phyloP scores from a whole-genome alignment of 768 basidiomycete species.

The Kockovaella imperatae region DNA sequence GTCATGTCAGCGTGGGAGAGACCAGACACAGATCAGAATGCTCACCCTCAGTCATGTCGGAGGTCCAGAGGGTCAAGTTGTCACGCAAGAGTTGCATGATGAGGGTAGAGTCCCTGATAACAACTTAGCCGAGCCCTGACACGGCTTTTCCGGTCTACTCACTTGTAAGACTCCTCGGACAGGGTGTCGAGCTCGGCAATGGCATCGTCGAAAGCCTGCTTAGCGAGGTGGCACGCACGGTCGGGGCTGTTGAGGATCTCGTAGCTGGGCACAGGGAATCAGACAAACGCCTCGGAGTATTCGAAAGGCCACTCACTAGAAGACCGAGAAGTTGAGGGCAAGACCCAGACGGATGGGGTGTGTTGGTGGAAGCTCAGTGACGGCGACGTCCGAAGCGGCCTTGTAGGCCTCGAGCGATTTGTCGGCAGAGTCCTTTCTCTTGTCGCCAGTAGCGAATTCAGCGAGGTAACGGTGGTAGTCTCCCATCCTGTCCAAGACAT shows the following conservation, averaged over 20 bases:
- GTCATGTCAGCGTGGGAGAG: neutral
- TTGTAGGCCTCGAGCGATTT: slow-evolving; percentile 89
- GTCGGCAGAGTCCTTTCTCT: slow-evolving; percentile 93
- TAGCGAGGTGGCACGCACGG: slow-evolving; percentile 95
- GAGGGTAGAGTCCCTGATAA: slow-evolving; percentile 68
- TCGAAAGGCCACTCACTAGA: slow-evolving; percentile 54
- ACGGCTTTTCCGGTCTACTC: slow-evolving; percentile 9
- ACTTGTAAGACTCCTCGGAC: slow-evolving; percentile 96
- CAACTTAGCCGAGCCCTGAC: neutral
- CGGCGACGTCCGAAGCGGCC: slow-evolving; percentile 92
- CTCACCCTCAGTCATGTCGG: slow-evolving; percentile 91
- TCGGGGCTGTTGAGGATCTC: slow-evolving; percentile 98
- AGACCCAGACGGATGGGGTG: slow-evolving; percentile 98
- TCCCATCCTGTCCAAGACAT: slow-evolving; percentile 67
- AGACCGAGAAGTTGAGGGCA: slow-evolving; percentile 97
- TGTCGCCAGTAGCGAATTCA: slow-evolving; percentile 96
- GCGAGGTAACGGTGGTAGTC: slow-evolving; percentile 99
- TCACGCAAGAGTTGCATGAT: slow-evolving; percentile 89
- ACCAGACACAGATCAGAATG: slow-evolving; percentile 13
- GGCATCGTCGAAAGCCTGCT: slow-evolving; percentile 98
- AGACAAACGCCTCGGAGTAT: neutral
- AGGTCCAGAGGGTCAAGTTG: slow-evolving; percentile 96
- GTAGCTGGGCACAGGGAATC: slow-evolving; percentile 50
- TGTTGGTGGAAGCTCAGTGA: slow-evolving; percentile 78
- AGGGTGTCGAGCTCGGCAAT: slow-evolving; percentile 98